phyloP scores from a whole-genome alignment of 306 rosid genomes.

The Quercus dentata region DNA sequence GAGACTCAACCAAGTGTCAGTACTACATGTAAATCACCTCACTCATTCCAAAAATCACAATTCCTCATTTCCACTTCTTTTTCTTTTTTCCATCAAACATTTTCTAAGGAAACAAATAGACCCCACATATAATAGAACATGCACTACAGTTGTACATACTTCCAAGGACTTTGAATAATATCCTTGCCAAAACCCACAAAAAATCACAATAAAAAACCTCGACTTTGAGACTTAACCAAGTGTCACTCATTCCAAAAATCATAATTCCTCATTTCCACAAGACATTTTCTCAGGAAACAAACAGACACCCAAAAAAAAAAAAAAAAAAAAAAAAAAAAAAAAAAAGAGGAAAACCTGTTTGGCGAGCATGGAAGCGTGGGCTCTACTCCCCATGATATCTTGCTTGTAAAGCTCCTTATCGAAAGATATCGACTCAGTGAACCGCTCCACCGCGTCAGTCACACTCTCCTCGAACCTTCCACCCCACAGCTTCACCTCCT shows the following conservation, averaged over 20 bases:
- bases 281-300: not conserved
- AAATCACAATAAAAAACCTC: not conserved
- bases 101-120: not conserved
- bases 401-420: conserved; percentile 84
- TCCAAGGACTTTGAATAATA: not conserved
- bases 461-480: conserved; percentile 92
- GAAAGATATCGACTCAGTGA: conserved; percentile 89
- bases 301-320: not conserved
- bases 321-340: not conserved
- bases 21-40: not conserved
- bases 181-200: too few species aligned
- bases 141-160: not conserved
- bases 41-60: not conserved
- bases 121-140: not conserved
- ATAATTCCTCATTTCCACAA: too few species aligned
- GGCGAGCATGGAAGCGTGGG: conserved; percentile 96
- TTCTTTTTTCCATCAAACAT: not conserved
- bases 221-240: not conserved
- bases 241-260: not conserved
- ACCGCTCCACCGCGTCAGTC: conserved; percentile 81
- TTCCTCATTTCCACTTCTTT: too few species aligned
- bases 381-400: conserved; percentile 81
- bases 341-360: conserved; percentile 45
- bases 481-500: conserved; percentile 93
- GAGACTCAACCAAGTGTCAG: not conserved